Evolutionary conservation across 306 rosid genomes (phyloP), one percentile per base, ranked within the genome.

Genomic region (Lotus japonicus): DNA sequence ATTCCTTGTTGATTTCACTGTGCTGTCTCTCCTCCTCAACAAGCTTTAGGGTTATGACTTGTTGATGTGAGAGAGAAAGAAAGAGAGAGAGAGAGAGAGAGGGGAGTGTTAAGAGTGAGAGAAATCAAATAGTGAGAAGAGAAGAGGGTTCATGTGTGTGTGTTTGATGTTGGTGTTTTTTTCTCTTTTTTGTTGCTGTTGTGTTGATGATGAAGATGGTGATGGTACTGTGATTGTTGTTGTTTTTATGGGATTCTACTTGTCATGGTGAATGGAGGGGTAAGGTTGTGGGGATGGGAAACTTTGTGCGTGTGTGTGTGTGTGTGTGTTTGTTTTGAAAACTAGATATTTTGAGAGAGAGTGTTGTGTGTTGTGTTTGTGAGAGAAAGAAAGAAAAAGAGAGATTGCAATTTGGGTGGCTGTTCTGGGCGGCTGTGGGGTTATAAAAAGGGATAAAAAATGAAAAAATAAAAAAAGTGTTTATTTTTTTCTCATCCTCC

Each of bases 361-460:
- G 7, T 31, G 42, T 38, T 21, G 50, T 23, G 54, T 39, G n/a
- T 74, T 69, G 16, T 46, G 36, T 31, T 5, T 5, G 36, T 31
- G 36, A 1, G 36, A 31, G 73, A 59, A 59, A 66, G 73, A 50
- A 4, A 39, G 72, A 59, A 33, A 66, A 61, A 66, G 75, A 60
- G 72, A 55, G 57, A 73, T 68, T 18, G 92, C 42, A 38, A 38
- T 58, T 85, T 89, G 95, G 90, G 85, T 89, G 92, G 95, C 89
- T 89, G 35, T 84, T 89, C 92, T 89, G 88, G 91, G 90, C 94
- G 92, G 96, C 89, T 78, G 67, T 16, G 83, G 86, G 82, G 70
- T 64, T 71, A 84, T 85, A 84, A 82, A 81, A 72, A 79, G 78
- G 43, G 74, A 38, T 57, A 31, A 13, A 51, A 48, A 12, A 31